phyloP scores from a whole-genome alignment of 345 rosid genomes.

The Euclidium syriacum region DNA sequence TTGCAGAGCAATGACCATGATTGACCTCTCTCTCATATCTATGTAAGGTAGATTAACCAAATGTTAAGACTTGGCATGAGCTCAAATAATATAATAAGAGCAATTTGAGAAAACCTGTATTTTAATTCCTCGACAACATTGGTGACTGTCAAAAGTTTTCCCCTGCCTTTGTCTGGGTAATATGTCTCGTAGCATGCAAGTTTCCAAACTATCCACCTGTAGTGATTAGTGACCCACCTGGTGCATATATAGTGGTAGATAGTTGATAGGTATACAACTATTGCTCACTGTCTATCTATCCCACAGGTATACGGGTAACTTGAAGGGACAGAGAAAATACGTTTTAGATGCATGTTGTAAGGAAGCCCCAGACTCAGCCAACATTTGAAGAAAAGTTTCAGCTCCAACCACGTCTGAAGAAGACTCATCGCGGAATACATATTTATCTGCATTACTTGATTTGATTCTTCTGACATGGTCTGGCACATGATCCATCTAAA shows the following conservation, averaged over 20 bases:
- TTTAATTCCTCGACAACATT: slow-evolving; percentile 90
- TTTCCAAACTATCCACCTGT: slow-evolving; percentile 96
- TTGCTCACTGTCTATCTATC: slow-evolving; percentile 9
- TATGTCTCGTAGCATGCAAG: slow-evolving; percentile 71
- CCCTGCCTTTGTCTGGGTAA: slow-evolving; percentile 44
- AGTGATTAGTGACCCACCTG: slow-evolving; percentile 91
- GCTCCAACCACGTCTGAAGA: slow-evolving; percentile 48
- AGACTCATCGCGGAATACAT: slow-evolving; percentile 49
- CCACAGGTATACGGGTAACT: too few species aligned
- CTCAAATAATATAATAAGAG: too few species aligned
- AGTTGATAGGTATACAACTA: too few species aligned
- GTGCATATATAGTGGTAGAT: too few species aligned
- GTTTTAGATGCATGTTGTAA: slow-evolving; percentile 49
- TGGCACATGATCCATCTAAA: slow-evolving; percentile 43
- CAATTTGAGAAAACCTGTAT: too few species aligned
- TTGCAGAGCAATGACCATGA: slow-evolving; percentile 82
- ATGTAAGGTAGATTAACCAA: slow-evolving; percentile 19
- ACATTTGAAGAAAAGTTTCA: slow-evolving; percentile 48
- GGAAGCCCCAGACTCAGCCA: slow-evolving; percentile 72
- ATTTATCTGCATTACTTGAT: slow-evolving; percentile 51
- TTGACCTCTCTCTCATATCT: slow-evolving; percentile 95
- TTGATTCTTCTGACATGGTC: slow-evolving; percentile 40
- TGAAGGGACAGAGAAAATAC: slow-evolving; percentile 39
- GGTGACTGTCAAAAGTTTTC: slow-evolving; percentile 63
- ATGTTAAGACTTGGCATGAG: slow-evolving; percentile 17